Evolutionary conservation across 495 filamentous ascomycete species (phyloP), one percentile per base, ranked within the genome.

Genomic region (Ascodesmis nigricans): DNA sequence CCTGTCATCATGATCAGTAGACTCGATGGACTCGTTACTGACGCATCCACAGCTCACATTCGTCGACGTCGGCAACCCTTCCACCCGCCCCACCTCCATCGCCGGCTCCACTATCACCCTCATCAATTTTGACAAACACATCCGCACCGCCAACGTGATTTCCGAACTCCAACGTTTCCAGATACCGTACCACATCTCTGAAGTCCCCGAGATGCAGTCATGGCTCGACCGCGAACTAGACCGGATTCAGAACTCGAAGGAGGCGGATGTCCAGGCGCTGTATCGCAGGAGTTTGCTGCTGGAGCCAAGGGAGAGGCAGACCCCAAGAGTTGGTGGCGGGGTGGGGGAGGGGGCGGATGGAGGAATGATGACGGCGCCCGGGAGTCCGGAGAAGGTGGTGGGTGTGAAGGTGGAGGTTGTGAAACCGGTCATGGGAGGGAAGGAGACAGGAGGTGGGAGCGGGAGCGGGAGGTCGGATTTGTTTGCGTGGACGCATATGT

Each of bases 101-200:
- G 40, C 55, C 4, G 54, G 58, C 49, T 61, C 41, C 45, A 55
- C 50, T 45, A 69, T 38, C 47, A 61, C 36, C 54, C 56, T 93
- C 11, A 83, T 99, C 64, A 99, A 99, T 57, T 99, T 92, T 42
- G 87, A 95, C 63, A 99, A 95, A 57, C 78, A 95, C 50, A 75
- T 74, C 51, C 79, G 80, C 51, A 93, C 83, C 2, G 84, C 90
- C 5, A 78, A 77, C 47, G 83, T 92, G 52, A 91, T 99, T 50
- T 79, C 80, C 37, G 83, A 95, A 44, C 65, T 95, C 7, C 87
- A 95, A 54, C 72, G 87, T 17, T 99, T 99, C 64, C 90, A 99
- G 52, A 78, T 92, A 29, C 87, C 90, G 0, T 92, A 99, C 48
- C 71, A 74, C 11, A 64, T 99, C 10, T 62, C 65, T 3, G 78